Evolutionary conservation across 2,329 filamentous ascomycete genomes (phyloP).

Genomic region (Huntiella omanensis): DNA sequence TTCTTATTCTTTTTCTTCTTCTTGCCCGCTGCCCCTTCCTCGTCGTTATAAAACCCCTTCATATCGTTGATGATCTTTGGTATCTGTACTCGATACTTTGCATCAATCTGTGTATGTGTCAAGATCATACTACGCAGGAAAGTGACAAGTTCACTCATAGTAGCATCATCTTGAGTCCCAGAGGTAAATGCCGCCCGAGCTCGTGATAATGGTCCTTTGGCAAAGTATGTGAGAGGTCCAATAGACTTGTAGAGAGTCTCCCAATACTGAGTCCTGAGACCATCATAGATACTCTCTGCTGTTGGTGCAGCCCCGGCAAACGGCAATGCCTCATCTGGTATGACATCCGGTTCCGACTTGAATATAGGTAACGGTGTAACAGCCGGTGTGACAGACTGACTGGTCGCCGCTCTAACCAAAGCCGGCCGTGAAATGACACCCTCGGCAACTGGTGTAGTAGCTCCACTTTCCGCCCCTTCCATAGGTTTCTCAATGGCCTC

Average conservation of each 20-base stretch:
- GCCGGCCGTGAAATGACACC: not conserved
- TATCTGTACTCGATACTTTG: slow-evolving; percentile 59
- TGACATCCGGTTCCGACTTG: not conserved
- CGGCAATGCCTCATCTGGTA: not conserved
- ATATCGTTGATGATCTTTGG: slow-evolving; percentile 41
- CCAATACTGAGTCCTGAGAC: slow-evolving; percentile 38
- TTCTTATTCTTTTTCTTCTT: slow-evolving; percentile 41
- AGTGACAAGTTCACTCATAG: slow-evolving; percentile 43
- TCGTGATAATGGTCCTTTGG: slow-evolving; percentile 61
- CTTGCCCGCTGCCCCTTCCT: slow-evolving; percentile 13
- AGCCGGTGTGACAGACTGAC: not conserved
- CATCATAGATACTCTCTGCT: slow-evolving; percentile 35
- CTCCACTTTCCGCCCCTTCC: not conserved
- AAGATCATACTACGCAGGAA: slow-evolving; percentile 54
- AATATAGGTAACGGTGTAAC: not conserved
- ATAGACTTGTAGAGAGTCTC: slow-evolving; percentile 44
- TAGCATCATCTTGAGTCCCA: slow-evolving; percentile 38
- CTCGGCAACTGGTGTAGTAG: not conserved
- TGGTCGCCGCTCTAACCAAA: not conserved
- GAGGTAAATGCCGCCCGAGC: slow-evolving; percentile 52
- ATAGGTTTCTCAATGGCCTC: not conserved
- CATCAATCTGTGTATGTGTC: slow-evolving; percentile 49
- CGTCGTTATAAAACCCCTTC: slow-evolving; percentile 32
- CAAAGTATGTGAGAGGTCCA: slow-evolving; percentile 66
- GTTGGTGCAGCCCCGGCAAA: slow-evolving; percentile 15